These are phyloP conservation scores for Dictyostelium citrinum DNA, from an alignment of 78 protist genomes.

Conservation along the genomic window DNA sequence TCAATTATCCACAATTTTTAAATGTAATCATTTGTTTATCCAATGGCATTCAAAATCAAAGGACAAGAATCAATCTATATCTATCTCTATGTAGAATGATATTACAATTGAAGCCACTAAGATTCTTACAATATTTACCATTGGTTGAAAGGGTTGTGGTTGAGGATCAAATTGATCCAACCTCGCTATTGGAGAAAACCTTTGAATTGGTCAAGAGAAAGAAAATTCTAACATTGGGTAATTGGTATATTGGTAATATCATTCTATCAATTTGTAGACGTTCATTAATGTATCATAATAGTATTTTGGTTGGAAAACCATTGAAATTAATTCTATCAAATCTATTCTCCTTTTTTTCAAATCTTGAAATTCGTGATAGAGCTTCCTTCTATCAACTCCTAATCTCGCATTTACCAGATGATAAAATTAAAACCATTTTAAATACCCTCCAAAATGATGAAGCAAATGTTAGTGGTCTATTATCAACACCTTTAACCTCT, in stretches of 20 bases:
- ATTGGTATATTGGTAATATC: constrained; percentile 66
- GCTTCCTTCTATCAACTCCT: constrained; percentile 39
- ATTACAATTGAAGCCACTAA: constrained; percentile 3
- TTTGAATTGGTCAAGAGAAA: constrained; percentile 33
- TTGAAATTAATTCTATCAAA: constrained; percentile 28
- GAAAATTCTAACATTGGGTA: constrained; percentile 1
- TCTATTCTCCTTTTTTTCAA: constrained; percentile 6
- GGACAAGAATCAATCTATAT: constrained; percentile 14
- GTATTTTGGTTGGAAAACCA: background rate
- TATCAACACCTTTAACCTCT: background rate
- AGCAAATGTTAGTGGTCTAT: constrained; percentile 45
- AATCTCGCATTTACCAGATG: constrained; percentile 69
- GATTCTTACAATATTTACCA: constrained; percentile 42
- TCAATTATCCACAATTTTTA: constrained; percentile 48
- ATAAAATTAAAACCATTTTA: constrained; percentile 48
- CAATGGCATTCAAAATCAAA: constrained; percentile 17
- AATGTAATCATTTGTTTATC: constrained; percentile 18
- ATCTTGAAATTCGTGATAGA: constrained; percentile 57
- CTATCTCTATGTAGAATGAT: constrained; percentile 19
- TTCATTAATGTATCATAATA: constrained; percentile 12
- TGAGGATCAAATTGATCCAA: constrained; percentile 69
- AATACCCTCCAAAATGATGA: constrained; percentile 23
- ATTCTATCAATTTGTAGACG: constrained; percentile 53
- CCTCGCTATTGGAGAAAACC: constrained; percentile 1
- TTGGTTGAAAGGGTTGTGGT: constrained; percentile 55